Conservation (phyloP, 495 filamentous ascomycete species). For the Bathelium albidoporum region DNA sequence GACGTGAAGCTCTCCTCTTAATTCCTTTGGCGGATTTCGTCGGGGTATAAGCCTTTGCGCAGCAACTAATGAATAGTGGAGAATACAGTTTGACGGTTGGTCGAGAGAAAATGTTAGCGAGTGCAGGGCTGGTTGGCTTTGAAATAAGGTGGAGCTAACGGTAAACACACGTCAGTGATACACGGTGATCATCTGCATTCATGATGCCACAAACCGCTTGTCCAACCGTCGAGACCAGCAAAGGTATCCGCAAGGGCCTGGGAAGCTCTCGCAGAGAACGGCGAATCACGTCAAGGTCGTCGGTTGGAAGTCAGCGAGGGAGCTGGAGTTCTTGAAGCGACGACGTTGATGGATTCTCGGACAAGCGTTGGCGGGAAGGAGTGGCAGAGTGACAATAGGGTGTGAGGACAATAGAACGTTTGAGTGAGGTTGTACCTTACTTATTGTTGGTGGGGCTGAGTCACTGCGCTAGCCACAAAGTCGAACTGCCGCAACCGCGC, state of each 20-base stretch:
- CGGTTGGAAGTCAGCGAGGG: conserved; percentile 13
- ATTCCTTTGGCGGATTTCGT: conserved; percentile 34
- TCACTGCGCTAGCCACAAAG: neutral
- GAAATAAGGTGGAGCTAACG: no score
- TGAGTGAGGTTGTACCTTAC: neutral
- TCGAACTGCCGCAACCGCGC: neutral
- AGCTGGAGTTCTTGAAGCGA: conserved; percentile 13
- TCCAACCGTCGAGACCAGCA: conserved; percentile 28
- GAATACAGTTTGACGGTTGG: conserved; percentile 54
- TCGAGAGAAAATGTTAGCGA: conserved; percentile 2
- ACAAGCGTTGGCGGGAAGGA: conserved; percentile 10
- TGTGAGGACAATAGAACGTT: neutral
- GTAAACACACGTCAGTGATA: neutral
- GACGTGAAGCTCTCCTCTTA: conserved; percentile 29
- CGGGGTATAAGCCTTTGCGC: conserved; percentile 39
- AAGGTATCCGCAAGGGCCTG: conserved; percentile 29
- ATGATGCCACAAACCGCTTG: conserved; percentile 9
- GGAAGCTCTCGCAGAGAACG: conserved; percentile 24
- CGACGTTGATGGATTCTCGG: conserved; percentile 10
- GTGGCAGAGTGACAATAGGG: conserved; percentile 10
- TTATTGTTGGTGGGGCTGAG: neutral
- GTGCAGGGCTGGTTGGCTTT: neutral
- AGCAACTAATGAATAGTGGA: conserved; percentile 49
- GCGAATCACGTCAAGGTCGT: conserved; percentile 14
- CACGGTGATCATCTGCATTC: no score